Evolutionary conservation across 2,329 filamentous ascomycete genomes (phyloP).

Genomic region (Fusarium sp.): DNA sequence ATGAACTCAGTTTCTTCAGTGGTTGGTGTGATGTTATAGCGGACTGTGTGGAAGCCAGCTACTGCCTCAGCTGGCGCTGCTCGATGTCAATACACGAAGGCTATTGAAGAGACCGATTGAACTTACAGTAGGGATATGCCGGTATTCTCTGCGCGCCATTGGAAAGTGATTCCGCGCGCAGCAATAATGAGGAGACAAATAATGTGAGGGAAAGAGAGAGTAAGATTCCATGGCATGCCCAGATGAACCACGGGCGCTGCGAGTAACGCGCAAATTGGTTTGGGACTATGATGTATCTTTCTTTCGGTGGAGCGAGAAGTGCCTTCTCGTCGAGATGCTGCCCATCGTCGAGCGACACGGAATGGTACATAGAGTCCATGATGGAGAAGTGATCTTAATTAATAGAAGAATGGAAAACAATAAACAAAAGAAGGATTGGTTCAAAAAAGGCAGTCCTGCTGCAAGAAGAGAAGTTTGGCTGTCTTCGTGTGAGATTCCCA

Average conservation of each 20-base stretch:
- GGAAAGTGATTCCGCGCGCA: slow-evolving; percentile 10
- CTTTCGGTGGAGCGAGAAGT: slow-evolving; percentile 4
- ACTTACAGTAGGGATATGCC: slow-evolving; percentile 34
- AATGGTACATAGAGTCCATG: slow-evolving; percentile 18
- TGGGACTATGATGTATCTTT: neutral
- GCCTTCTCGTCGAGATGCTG: slow-evolving; percentile 19
- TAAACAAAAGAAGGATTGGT: neutral
- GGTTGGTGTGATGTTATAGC: slow-evolving; percentile 62
- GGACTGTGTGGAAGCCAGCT: slow-evolving; percentile 62
- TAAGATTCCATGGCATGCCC: slow-evolving; percentile 29
- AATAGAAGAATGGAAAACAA: too few relatives aligned
- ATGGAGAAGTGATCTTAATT: too few relatives aligned
- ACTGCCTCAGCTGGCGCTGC: slow-evolving; percentile 60
- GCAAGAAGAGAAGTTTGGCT: neutral
- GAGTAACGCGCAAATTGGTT: neutral
- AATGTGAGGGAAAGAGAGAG: slow-evolving; percentile 28
- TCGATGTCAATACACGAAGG: neutral
- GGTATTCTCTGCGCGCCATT: neutral
- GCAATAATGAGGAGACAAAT: slow-evolving; percentile 23
- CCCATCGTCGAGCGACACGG: too few relatives aligned
- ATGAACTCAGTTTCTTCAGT: slow-evolving; percentile 62
- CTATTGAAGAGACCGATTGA: rapidly evolving
- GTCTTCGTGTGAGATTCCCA: neutral
- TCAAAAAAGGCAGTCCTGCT: neutral
- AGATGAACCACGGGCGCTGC: slow-evolving; percentile 7